Evolutionary conservation across 1,284 basidiomycete species (phyloP), one percentile per base, ranked within the genome.

Genomic region (Cystobasidium sp.): DNA sequence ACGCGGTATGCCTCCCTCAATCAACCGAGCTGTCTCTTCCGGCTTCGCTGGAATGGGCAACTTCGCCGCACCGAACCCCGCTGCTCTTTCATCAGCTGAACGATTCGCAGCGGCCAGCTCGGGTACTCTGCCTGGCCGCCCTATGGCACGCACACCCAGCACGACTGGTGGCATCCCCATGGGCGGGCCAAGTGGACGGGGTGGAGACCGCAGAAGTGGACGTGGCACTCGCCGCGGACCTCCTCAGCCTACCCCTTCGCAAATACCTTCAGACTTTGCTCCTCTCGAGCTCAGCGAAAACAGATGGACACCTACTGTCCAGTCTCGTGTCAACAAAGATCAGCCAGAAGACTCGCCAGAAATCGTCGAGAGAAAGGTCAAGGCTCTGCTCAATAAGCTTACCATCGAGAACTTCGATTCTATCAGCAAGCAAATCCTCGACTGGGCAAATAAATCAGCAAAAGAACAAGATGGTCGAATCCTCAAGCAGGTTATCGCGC

Each of bases 321-420:
- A 85, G n/a, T 67, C 70, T 56, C 70, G 65, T 1, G 52, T 22
- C 14, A 46, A 53, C 20, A 52, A 68, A 52, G 65, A 52, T 41
- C 63, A 68, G 53, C 68, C 91, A 63, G 82, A 85, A 18, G 90
- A 91, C 69, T 90, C 91, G 4, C 89, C 91, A 0, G 91, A 91
- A 79, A 84, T 91, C 78, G 92, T 97, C 44, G 93, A 96, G 80
- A 90, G 94, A 75, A 97, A 97, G 85, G 94, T 98, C 85, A 95
- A 93, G 84, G 86, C 85, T 67, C 84, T 97, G 76, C 90, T 99
- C 80, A 98, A 98, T 88, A 97, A 96, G 85, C 88, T 98, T 63
- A 96, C 95, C 0, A 90, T 95, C 87, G 94, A 97, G 85, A 93
- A 92, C 82, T 98, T 98, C 86, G 93, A 96, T 79, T 91, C 91